Evolutionary conservation across 805 yeast genomes (phyloP), one percentile per base, ranked within the genome.

Genomic region (Danielia reshetovae): DNA sequence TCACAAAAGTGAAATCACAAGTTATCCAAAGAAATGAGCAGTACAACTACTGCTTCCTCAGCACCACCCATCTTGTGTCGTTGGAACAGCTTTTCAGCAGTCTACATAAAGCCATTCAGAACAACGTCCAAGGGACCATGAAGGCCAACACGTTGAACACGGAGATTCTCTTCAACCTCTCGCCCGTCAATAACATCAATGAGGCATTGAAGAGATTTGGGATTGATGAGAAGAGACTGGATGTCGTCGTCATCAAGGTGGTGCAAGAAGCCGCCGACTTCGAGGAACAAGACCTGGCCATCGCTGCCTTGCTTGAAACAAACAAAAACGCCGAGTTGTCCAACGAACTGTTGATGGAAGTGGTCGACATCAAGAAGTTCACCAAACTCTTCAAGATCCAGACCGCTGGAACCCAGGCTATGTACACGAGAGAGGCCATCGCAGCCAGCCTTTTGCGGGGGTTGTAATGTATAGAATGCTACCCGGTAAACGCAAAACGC

Each of bases 141-240:
- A 71, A 79, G 44, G 80, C 95, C 7, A 77, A 72, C 45, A 71
- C 79, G 1, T 46, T 85, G 21, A 83, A 84, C 51, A 79, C 93
- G 0, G 95, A 86, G 49, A 65, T 82, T 25, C 72, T 85, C 16
- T 74, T 80, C 49, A 74, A 79, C 38, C 60, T 86, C 39, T 76
- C 88, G 1, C 86, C 90, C 2, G 70, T 77, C 6, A 79, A 77
- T 46, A 84, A 82, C 51, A 79, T 81, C 25, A 70, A 75, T 64
- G 93, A 85, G 39, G 81, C 87, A 1, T 64, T 85, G 42, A 75
- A 71, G 43, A 68, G 74, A 46, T 83, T 84, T 59, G 95, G 95
- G 8, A 68, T 85, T 12, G 74, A 77, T 34, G 72, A 70, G 21
- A 60, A 62, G 3, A 57, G 76, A 3, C 51, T 50, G 0, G 62